These are phyloP conservation scores for Ricinus communis DNA, from an alignment of 345 rosid genomes.

Conservation along the genomic window DNA sequence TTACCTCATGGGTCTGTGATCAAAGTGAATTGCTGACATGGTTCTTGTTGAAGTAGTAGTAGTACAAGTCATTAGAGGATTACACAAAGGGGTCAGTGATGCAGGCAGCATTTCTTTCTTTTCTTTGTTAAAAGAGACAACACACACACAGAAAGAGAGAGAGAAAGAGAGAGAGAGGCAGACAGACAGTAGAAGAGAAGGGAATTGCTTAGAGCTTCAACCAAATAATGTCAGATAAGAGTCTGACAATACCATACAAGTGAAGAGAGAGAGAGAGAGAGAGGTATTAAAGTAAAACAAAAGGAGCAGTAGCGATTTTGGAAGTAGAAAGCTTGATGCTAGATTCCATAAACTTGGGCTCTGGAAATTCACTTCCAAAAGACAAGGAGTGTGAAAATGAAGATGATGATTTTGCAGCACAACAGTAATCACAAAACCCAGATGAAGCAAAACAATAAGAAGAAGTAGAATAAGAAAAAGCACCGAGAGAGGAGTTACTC, in stretches of 20 bases:
- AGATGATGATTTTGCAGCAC: neutral
- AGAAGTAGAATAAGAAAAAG: neutral
- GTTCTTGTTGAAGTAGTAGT: neutral
- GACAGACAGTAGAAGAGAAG: neutral
- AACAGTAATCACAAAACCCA: slow-evolving; percentile 5
- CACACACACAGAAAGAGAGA: neutral
- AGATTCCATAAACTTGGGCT: slow-evolving; percentile 7
- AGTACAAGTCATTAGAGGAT: neutral
- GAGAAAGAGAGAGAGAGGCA: neutral
- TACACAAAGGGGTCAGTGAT: slow-evolving; percentile 1
- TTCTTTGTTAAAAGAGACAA: neutral
- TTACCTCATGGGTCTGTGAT: slow-evolving; percentile 11
- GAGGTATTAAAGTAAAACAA: slow-evolving; percentile 7
- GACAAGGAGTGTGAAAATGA: neutral
- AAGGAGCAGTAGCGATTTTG: slow-evolving; percentile 4
- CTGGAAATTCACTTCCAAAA: slow-evolving; percentile 14
- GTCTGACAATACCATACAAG: neutral
- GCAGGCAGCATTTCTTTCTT: neutral
- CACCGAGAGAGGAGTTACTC: neutral
- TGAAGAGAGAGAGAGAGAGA: neutral
- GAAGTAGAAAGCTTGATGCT: neutral
- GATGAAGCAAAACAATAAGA: slow-evolving; percentile 1
- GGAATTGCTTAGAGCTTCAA: slow-evolving; percentile 10
- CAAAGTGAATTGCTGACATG: neutral
- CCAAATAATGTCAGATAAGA: slow-evolving; percentile 3